Evolutionary conservation across 441 rosid species (phyloP).

Genomic region (Isatis lusitanica): DNA sequence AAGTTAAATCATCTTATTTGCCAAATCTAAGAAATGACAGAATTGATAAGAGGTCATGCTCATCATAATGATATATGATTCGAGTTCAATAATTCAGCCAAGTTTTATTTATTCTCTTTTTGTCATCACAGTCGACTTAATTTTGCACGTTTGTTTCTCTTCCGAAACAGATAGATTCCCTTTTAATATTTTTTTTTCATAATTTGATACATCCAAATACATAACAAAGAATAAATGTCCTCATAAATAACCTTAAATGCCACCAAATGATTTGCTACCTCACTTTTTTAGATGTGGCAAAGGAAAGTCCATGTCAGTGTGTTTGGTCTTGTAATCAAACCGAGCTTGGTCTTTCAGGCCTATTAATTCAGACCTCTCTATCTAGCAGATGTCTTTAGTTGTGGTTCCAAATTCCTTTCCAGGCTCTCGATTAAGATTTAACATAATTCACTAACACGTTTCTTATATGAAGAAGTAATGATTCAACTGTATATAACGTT

Average conservation of each 20-base stretch:
- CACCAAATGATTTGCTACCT: conserved; percentile 22
- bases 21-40: neutral
- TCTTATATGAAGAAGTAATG: neutral
- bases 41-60: conserved; percentile 11
- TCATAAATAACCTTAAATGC: conserved; percentile 24
- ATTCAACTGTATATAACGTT: neutral
- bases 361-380: neutral
- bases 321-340: neutral
- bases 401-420: neutral
- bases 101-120: neutral
- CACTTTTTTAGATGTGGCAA: neutral
- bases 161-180: neutral
- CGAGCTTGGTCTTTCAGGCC: neutral
- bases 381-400: neutral
- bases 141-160: neutral
- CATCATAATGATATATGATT: conserved; percentile 18
- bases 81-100: conserved; percentile 21
- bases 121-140: conserved; percentile 16
- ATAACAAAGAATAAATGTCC: neutral
- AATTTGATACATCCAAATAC: neutral
- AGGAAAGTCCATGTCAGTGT: neutral
- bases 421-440: neutral
- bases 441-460: neutral
- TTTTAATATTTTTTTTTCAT: neutral
- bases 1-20: neutral